Evolutionary conservation across 345 rosid species (phyloP).

Genomic region (Lepidium aucheri): DNA sequence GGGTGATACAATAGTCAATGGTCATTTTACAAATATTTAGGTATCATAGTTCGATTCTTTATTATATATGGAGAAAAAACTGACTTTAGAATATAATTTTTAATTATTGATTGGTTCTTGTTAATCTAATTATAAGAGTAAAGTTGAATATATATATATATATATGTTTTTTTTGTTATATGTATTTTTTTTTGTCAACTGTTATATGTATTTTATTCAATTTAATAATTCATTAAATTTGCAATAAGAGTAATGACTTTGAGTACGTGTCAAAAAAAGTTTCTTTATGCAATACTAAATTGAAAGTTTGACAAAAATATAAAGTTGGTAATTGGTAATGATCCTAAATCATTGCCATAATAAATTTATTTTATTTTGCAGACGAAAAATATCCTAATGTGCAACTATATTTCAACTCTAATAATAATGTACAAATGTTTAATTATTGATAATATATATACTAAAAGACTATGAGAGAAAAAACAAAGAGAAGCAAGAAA

Average conservation of each 20-base stretch:
- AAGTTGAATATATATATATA: too few relatives aligned
- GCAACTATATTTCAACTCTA: neutral
- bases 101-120: too few relatives aligned
- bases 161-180: too few relatives aligned
- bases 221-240: neutral
- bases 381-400: neutral
- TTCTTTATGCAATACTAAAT: neutral
- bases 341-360: neutral
- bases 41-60: too few relatives aligned
- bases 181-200: too few relatives aligned
- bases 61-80: too few relatives aligned
- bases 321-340: neutral
- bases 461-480: neutral
- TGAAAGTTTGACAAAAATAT: neutral
- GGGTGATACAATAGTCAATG: too few relatives aligned
- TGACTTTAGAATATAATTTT: too few relatives aligned
- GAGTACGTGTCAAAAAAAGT: neutral
- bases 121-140: too few relatives aligned
- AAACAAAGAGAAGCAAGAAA: constrained; percentile 19
- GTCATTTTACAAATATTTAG: too few relatives aligned
- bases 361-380: neutral
- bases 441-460: neutral
- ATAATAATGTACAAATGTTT: neutral
- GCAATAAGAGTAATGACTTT: neutral
- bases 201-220: neutral